These are phyloP conservation scores for Sclerotiophoma versabilis DNA, from an alignment of 2,329 filamentous ascomycete genomes.

Conservation along the genomic window DNA sequence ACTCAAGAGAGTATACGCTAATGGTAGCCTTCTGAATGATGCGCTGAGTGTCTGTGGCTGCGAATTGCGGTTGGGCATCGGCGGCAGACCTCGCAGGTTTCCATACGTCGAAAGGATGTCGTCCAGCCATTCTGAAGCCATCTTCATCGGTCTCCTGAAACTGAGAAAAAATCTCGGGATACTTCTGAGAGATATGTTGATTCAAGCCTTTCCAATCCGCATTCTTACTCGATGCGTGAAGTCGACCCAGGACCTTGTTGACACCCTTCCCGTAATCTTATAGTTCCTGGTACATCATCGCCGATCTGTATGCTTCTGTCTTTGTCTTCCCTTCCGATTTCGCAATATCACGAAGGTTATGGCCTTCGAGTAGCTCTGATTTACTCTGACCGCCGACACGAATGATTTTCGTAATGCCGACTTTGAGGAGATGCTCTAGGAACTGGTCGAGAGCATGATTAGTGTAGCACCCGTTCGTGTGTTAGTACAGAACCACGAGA, in stretches of 20 bases:
- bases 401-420: constrained; percentile 60
- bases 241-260: constrained; percentile 8
- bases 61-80: not conserved
- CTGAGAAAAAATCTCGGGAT: constrained; percentile 28
- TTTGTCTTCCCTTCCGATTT: constrained; percentile 29
- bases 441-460: constrained; percentile 66
- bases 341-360: constrained; percentile 57
- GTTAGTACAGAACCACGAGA: not conserved
- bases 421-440: constrained; percentile 65
- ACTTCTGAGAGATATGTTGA: constrained; percentile 18
- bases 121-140: constrained; percentile 26
- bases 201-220: constrained; percentile 29
- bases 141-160: constrained; percentile 26
- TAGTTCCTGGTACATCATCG: constrained; percentile 21
- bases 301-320: constrained; percentile 20
- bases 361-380: constrained; percentile 57
- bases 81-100: not conserved
- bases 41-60: not conserved
- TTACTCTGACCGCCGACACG: constrained; percentile 68
- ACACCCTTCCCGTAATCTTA: constrained; percentile 17
- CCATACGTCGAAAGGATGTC: constrained; percentile 37
- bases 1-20: constrained; percentile 19
- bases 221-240: constrained; percentile 17
- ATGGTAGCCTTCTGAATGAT: constrained; percentile 17
- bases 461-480: constrained; percentile 51